Conservation (phyloP, 225 moss, liverwort and hornwort species). For the Thuidium tamariscinum region DNA sequence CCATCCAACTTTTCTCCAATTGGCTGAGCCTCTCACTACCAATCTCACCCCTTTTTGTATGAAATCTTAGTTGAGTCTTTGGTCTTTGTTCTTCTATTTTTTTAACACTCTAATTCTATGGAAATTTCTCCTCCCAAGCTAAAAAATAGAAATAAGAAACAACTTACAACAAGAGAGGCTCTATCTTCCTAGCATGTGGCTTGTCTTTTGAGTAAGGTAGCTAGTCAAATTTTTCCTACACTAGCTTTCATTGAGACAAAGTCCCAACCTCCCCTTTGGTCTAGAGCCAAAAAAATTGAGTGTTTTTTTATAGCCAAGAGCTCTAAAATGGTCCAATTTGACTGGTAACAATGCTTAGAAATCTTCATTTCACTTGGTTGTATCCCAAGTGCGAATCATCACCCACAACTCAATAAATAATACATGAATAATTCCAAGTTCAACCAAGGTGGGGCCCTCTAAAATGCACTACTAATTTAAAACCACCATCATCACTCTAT, state of each 20-base stretch:
- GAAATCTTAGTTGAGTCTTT: neutral
- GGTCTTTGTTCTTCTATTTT: neutral
- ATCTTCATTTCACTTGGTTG: neutral
- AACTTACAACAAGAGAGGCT: neutral
- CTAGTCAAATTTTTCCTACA: neutral
- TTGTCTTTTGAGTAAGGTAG: neutral
- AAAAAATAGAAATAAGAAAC: neutral
- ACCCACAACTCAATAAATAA: fast-evolving
- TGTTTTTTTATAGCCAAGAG: neutral
- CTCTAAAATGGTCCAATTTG: neutral
- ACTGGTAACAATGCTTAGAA: neutral
- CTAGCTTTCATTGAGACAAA: neutral
- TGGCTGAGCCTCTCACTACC: neutral
- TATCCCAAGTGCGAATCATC: fast-evolving
- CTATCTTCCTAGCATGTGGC: neutral
- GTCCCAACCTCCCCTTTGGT: neutral
- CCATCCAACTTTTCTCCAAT: too few species aligned
- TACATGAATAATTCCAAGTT: fast-evolving
- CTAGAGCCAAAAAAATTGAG: neutral
- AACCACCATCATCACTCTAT: fast-evolving
- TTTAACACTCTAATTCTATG: neutral
- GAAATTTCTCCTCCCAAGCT: fast-evolving
- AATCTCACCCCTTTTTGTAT: neutral
- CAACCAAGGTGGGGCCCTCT: neutral
- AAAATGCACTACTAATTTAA: fast-evolving